phyloP scores from a whole-genome alignment of 2,329 filamentous ascomycete species.

The Hypoxylon sp. region DNA sequence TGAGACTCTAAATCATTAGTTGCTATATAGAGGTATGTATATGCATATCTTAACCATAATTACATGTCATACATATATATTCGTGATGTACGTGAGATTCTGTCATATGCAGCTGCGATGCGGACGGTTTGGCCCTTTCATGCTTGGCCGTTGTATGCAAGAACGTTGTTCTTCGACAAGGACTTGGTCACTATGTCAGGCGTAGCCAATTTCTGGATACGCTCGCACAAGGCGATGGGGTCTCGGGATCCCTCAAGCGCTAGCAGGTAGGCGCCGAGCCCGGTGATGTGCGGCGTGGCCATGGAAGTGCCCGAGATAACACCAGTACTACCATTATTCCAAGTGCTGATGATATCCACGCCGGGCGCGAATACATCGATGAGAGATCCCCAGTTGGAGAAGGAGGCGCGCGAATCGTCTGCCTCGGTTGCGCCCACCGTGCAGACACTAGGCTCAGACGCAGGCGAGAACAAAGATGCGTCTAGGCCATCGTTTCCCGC shows the following conservation, averaged over 20 bases:
- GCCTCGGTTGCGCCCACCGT: conserved; percentile 54
- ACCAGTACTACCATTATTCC: conserved; percentile 55
- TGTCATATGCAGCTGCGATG: background rate
- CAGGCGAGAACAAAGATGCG: conserved; percentile 49
- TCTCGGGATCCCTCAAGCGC: conserved; percentile 61
- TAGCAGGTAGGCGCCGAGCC: conserved; percentile 62
- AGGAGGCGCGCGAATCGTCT: conserved; percentile 48
- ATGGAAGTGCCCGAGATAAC: conserved; percentile 64
- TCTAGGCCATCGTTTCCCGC: conserved; percentile 60
- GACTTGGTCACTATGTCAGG: conserved; percentile 42
- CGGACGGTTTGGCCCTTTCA: background rate
- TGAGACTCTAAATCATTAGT: conserved; percentile 8
- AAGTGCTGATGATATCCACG: conserved; percentile 58
- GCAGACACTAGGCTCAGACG: conserved; percentile 53
- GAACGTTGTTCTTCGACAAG: conserved; percentile 44
- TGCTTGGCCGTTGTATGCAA: conserved; percentile 47
- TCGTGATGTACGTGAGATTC: conserved; percentile 1
- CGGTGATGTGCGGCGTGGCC: conserved; percentile 60
- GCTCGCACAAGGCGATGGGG: conserved; percentile 45
- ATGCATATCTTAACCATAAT: conserved; percentile 25
- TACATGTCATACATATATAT: conserved; percentile 12
- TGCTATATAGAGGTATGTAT: conserved; percentile 15
- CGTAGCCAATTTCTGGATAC: conserved; percentile 49
- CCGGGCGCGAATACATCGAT: conserved; percentile 63
- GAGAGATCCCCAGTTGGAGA: conserved; percentile 55